Base-by-base conservation (phyloP, 768 basidiomycete species). In the Pluteus cervinus region DNA sequence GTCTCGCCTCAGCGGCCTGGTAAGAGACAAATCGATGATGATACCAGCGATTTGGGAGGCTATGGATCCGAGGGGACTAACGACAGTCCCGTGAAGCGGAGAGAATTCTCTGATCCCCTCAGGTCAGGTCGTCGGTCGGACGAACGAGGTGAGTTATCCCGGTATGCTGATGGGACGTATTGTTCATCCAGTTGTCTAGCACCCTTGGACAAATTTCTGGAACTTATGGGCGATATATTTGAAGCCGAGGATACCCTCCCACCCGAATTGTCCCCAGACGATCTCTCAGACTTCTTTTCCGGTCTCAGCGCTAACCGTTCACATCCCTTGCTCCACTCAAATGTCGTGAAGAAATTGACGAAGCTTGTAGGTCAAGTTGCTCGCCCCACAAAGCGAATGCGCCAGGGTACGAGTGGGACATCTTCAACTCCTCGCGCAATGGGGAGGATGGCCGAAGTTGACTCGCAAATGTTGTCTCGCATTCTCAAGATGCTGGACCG, bases 181-280 rank as follows among this genome's bases (percentile, higher is more conserved):
- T 29, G 26, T 36, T 24, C 17, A 36, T 16, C 36, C 37, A 39
- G 46, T 41, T 20, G 31, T 43, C 10, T 32, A 82, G 84, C 60
- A 2, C 82, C 85, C 0, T 57, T 86, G 4, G 84, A 92, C 50
- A 93, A 86, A 55, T 67, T 98, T 7, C 67, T 65, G 0, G 76
- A 78, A 2, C 61, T 89, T 12, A 63, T 94, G 1, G 87, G 91
- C 45, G 90, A 94, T 37, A 72, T 96, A 11, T 86, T 94, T 47
- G 86, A 91, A 50, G 86, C 88, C 0, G 88, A 97, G 54, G 94
- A 79, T 39, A 46, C 51, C 10, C 40, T 65, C 4, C 57, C 61
- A 5, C 43, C 57, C 16, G 61, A 62, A 22, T 39, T 55, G 14
- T 41, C 40, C 39, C 81, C 87, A 48, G 91, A 78, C 35, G 62